These are phyloP conservation scores for Rhizomucor pusillus DNA, from an alignment of 371 early-diverging fungal genomes.

Conservation along the genomic window DNA sequence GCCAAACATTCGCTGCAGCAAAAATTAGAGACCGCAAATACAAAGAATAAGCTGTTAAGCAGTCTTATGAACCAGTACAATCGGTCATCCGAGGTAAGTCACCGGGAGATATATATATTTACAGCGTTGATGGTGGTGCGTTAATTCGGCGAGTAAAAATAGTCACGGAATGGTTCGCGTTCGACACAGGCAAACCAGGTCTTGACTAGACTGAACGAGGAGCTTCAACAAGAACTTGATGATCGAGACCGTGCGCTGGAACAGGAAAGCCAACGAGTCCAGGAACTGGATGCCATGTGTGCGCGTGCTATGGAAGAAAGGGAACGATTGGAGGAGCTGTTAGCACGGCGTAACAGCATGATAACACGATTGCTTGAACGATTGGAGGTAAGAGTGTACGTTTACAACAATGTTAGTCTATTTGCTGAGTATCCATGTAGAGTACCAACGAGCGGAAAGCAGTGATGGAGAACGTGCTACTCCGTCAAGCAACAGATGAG, in stretches of 20 bases:
- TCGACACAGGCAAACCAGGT: conserved; percentile 9
- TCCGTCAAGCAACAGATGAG: conserved; percentile 41
- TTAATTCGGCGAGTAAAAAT: background rate
- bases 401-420: background rate
- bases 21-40: conserved; percentile 14
- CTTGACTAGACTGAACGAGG: conserved; percentile 23
- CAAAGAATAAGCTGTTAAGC: conserved; percentile 20
- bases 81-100: conserved; percentile 23
- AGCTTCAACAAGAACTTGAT: conserved; percentile 23
- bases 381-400: conserved; percentile 28
- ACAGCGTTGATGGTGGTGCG: no score
- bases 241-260: conserved; percentile 17
- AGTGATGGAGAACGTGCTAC: conserved; percentile 38
- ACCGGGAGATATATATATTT: background rate
- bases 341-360: conserved; percentile 20
- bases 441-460: conserved; percentile 35
- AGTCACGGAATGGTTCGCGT: background rate
- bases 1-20: conserved; percentile 22
- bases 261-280: conserved; percentile 9
- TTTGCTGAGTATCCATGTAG: conserved; percentile 7
- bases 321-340: conserved; percentile 9
- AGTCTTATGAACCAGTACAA: conserved; percentile 17
- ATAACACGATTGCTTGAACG: conserved; percentile 22
- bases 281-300: conserved; percentile 10
- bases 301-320: conserved; percentile 8